These are phyloP conservation scores for Magnaporthales sp. DNA, from an alignment of 2,329 filamentous ascomycete genomes.

Conservation along the genomic window DNA sequence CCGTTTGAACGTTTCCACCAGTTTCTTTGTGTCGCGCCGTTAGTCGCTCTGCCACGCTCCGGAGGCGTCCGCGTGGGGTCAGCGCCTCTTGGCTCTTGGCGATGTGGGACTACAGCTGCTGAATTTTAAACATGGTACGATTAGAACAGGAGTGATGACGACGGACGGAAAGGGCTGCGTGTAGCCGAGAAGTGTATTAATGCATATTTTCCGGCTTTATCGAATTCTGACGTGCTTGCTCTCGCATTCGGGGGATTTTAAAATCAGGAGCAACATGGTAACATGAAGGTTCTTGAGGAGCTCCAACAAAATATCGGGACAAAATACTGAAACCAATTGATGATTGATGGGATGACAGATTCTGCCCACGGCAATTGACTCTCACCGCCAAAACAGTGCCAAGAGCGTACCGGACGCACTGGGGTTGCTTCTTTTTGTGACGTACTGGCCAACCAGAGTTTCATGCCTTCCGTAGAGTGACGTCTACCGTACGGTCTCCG, in stretches of 20 bases:
- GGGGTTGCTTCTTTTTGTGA: background rate
- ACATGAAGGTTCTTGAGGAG: background rate
- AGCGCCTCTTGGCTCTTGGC: slow-evolving; percentile 1
- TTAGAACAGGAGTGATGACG: background rate
- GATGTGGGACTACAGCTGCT: background rate
- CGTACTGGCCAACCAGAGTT: background rate
- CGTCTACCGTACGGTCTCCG: background rate
- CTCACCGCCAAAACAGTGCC: background rate
- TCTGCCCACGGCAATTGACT: background rate
- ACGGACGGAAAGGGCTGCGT: background rate
- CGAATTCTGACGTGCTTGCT: background rate
- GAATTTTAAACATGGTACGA: background rate
- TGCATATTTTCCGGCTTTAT: background rate
- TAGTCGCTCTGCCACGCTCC: too few relatives aligned
- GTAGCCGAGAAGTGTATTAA: background rate
- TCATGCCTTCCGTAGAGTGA: background rate
- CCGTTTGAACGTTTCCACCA: background rate
- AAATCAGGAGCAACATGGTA: background rate
- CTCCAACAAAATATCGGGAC: background rate
- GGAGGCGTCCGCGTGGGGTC: background rate
- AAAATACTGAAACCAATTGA: background rate
- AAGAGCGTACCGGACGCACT: background rate
- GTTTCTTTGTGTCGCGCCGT: background rate
- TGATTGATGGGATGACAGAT: background rate
- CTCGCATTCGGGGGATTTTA: background rate